Conservation (phyloP, 345 rosid species). For the Eucalyptus caleyi region DNA sequence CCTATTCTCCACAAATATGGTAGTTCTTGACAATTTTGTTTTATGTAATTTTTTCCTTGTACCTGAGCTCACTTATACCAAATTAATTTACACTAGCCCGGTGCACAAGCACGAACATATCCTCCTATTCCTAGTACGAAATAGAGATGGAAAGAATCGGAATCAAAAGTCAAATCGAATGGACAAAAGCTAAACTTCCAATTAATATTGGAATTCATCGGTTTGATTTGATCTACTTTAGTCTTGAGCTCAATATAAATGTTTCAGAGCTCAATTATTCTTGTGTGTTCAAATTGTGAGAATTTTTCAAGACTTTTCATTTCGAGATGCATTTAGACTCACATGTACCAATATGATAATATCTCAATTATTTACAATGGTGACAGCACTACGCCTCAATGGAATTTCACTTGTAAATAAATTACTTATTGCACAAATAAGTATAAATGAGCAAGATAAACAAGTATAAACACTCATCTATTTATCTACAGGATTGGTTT, state of each 20-base stretch:
- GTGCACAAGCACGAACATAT: not conserved
- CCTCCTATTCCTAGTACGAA: not conserved
- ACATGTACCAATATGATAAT: not conserved
- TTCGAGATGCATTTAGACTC: not conserved
- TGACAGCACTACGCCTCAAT: not conserved
- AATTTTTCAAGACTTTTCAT: not conserved
- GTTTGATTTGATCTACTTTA: not conserved
- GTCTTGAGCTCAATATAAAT: not conserved
- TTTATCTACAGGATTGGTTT: not conserved
- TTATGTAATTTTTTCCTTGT: too few species aligned
- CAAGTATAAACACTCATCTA: not conserved
- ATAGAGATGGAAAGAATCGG: not conserved
- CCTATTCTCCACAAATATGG: not conserved
- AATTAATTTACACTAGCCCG: not conserved
- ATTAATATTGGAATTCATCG: not conserved
- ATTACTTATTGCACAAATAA: not conserved
- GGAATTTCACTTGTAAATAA: not conserved
- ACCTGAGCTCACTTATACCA: too few species aligned
- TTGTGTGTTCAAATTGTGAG: not conserved
- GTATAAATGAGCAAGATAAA: not conserved
- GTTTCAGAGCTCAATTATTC: not conserved
- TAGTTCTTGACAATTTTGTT: too few species aligned
- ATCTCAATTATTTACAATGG: not conserved
- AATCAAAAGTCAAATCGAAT: not conserved
- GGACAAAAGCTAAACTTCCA: not conserved